These are phyloP conservation scores for Sporothrix curviconia DNA, from an alignment of 2,329 filamentous ascomycete species.

Conservation along the genomic window DNA sequence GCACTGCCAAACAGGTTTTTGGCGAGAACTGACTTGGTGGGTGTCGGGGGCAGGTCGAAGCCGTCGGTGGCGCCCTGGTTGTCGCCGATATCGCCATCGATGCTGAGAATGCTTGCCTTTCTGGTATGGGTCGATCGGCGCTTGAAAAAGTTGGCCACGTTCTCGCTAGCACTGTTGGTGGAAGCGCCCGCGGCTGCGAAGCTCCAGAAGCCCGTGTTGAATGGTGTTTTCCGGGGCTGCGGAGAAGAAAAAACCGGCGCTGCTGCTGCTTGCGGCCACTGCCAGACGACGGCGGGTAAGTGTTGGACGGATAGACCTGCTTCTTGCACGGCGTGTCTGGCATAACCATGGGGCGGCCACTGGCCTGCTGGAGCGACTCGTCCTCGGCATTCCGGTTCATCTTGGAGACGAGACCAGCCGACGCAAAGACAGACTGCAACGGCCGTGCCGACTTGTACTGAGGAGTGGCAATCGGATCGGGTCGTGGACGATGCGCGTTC, in stretches of 20 bases:
- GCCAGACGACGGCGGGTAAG: constrained; percentile 54
- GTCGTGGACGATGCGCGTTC: constrained; percentile 44
- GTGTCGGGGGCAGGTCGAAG: constrained; percentile 78
- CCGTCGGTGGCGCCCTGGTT: constrained; percentile 40
- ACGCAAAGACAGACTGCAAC: constrained; percentile 79
- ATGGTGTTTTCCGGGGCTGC: constrained; percentile 75
- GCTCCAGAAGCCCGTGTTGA: constrained; percentile 47
- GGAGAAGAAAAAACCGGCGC: constrained; percentile 54
- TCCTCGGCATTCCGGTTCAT: constrained; percentile 79
- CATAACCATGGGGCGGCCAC: constrained; percentile 59
- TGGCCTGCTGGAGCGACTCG: constrained; percentile 40
- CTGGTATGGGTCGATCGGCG: constrained; percentile 42
- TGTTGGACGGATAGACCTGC: constrained; percentile 61
- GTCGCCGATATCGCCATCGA: constrained; percentile 61
- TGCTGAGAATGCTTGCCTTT: constrained; percentile 67
- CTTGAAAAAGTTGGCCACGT: constrained; percentile 59
- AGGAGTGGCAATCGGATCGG: constrained; percentile 59
- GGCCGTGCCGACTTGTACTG: constrained; percentile 73
- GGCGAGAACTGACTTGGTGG: constrained; percentile 63
- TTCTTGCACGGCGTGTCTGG: constrained; percentile 97
- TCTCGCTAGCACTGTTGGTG: constrained; percentile 16
- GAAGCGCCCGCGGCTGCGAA: constrained; percentile 37
- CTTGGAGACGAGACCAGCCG: constrained; percentile 91
- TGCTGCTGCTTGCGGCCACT: constrained; percentile 57
- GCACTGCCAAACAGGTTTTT: constrained; percentile 27